Conservation (phyloP, 73 alveolate species). For the Effrenium voratum region DNA sequence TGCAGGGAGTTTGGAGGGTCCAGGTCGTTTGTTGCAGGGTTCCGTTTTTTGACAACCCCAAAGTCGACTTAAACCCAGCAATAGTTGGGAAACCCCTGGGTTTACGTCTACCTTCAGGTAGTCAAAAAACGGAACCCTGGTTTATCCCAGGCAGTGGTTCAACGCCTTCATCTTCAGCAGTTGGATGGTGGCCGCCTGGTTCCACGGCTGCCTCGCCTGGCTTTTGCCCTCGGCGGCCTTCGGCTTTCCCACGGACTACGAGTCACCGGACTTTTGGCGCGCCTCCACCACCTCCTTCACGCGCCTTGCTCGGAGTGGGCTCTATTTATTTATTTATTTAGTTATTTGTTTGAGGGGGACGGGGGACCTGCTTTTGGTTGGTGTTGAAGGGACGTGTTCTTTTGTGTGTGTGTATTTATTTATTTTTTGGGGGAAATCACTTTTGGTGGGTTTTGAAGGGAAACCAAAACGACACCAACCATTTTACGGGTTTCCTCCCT, state of each 20-base stretch:
- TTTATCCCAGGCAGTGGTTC: conserved; percentile 55
- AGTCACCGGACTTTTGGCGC: conserved; percentile 37
- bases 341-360: background rate
- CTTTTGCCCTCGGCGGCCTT: conserved; percentile 1
- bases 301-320: background rate
- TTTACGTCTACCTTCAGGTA: too few species aligned
- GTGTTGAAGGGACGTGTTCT: background rate
- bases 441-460: too few species aligned
- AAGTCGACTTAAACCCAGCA: too few species aligned
- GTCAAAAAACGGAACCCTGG: too few species aligned
- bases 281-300: conserved; percentile 58
- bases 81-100: too few species aligned
- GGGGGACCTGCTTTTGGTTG: background rate
- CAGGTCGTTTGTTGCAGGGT: too few species aligned
- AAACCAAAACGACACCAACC: too few species aligned
- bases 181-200: conserved; percentile 38
- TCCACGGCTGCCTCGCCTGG: conserved; percentile 55
- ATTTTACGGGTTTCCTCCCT: too few species aligned
- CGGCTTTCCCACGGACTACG: conserved; percentile 22
- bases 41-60: too few species aligned
- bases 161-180: background rate
- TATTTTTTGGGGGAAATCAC: conserved; percentile 1
- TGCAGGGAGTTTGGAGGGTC: too few species aligned
- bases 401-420: too few species aligned
- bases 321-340: background rate